A percentile compares a stretch with the other conserved stretches of the same genome.
Conservation (phyloP, 2,329 filamentous ascomycete genomes). For the Clonostachys byssicola region DNA sequence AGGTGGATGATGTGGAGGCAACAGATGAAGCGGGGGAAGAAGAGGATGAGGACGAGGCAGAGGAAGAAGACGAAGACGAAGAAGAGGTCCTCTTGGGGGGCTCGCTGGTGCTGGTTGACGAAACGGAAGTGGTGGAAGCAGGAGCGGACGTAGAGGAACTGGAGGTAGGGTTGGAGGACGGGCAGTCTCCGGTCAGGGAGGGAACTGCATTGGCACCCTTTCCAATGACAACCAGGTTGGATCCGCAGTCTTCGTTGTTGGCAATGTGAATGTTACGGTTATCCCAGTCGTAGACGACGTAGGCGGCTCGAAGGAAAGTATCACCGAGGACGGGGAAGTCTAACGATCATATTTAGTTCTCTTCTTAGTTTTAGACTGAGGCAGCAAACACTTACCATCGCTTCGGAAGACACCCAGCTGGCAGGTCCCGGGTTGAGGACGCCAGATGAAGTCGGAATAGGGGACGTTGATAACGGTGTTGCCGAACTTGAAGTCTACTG, state of each 20-base stretch:
- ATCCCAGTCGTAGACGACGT: conserved; percentile 36
- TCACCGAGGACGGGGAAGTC: conserved; percentile 34
- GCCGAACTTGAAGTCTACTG: conserved; percentile 43
- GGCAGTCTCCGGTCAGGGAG: conserved; percentile 20
- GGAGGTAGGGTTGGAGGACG: conserved; percentile 7
- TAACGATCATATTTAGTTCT: background rate
- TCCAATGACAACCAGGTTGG: conserved; percentile 27
- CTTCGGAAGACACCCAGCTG: conserved; percentile 41
- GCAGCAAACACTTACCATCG: conserved; percentile 11
- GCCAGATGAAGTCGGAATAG: conserved; percentile 41
- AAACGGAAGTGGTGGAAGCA: background rate
- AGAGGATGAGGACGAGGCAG: background rate
- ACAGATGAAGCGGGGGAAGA: background rate
- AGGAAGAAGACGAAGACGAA: background rate
- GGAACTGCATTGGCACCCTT: conserved; percentile 30
- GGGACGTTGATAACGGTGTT: conserved; percentile 36
- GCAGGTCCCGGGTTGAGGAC: conserved; percentile 18
- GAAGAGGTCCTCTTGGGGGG: background rate
- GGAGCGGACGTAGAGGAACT: background rate
- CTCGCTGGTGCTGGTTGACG: background rate
- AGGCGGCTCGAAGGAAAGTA: conserved; percentile 37
- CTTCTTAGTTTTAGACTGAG: no score
- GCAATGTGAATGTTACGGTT: conserved; percentile 30
- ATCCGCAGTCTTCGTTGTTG: conserved; percentile 29
- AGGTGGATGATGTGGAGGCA: background rate